Base-by-base conservation (phyloP, 1,284 basidiomycete species). In the Xerocomus amazonicus region DNA sequence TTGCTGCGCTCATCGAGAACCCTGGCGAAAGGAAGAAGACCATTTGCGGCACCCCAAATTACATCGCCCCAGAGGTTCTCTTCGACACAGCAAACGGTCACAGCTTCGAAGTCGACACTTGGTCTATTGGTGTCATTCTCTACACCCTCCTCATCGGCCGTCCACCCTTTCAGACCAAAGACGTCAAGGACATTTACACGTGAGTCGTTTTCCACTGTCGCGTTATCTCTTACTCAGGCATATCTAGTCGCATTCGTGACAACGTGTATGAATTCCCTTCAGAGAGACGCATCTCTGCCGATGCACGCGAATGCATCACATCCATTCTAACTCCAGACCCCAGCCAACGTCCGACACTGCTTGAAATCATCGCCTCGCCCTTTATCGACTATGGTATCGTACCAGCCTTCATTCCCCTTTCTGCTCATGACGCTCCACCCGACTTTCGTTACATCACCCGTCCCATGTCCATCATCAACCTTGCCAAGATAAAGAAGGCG, bases 1-100 rank as follows among this genome's bases (percentile, higher is more conserved):
- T 99, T 17, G 96, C 97, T 0, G 96, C 97, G 1, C 78, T 99
- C 49, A 96, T 99, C 48, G 95, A 98, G 71, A 94, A 86, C 66
- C 90, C 90, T 9, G 95, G 95, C 1, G 97, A 99, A 69, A 75
- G 96, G 59, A 97, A 98, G 78, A 97, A 97, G 82, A 99, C 96
- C 0, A 96, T 98, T 43, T 98, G 96, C 61, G 97, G 96, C 6
- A 99, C 96, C 1, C 97, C 96, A 2, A 98, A 99, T 68, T 98
- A 99, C 69, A 98, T 99, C 58, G 97, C 97, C 0, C 97, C 96
- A 0, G 96, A 99, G 67, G 94, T 99, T 31, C 73, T 99, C 53
- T 98, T 97, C 68, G 94, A 97, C 67, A 92, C 90, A 38, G 91
- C 87, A 26, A 95, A 94, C 59, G 94, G 96, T 0, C 96, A 99